Evolutionary conservation across 371 early-diverging fungal species (phyloP).

Genomic region (Zychaea mexicana): DNA sequence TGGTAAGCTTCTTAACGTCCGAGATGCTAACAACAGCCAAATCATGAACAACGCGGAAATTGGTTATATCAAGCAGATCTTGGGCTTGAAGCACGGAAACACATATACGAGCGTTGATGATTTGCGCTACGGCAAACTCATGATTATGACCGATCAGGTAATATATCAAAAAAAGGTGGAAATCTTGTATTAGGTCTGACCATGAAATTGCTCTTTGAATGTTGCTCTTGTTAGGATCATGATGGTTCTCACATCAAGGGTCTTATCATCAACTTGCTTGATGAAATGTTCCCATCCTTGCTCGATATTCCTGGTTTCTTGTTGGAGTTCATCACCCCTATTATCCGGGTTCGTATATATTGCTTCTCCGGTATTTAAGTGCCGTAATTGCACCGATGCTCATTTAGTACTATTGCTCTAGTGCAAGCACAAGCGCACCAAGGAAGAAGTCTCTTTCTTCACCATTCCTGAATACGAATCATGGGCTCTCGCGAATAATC

Average conservation of each 20-base stretch:
- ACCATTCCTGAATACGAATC: slow-evolving; percentile 97
- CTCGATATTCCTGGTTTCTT: slow-evolving; percentile 96
- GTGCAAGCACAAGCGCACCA: slow-evolving; percentile 65
- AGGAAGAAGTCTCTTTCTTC: slow-evolving; percentile 79
- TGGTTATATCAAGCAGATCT: slow-evolving; percentile 91
- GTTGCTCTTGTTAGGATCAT: slow-evolving; percentile 71
- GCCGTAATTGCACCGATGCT: neutral
- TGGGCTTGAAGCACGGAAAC: slow-evolving; percentile 95
- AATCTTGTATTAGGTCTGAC: neutral
- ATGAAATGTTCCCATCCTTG: slow-evolving; percentile 97
- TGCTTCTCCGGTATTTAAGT: no score
- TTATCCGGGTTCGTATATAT: slow-evolving; percentile 88
- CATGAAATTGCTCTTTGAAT: neutral
- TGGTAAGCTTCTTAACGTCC: slow-evolving; percentile 99
- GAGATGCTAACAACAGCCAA: slow-evolving; percentile 86
- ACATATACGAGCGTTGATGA: slow-evolving; percentile 75
- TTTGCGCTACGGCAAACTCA: slow-evolving; percentile 97
- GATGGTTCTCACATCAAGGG: slow-evolving; percentile 99
- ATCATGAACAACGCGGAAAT: slow-evolving; percentile 95
- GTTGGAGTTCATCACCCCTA: slow-evolving; percentile 99
- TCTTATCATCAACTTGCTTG: slow-evolving; percentile 98
- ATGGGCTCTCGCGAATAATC: slow-evolving; percentile 80
- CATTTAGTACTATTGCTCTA: neutral
- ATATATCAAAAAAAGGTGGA: neutral
- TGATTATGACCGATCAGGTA: slow-evolving; percentile 99